Base-by-base conservation (phyloP, 129 eudicot species). In the Centella asiatica region DNA sequence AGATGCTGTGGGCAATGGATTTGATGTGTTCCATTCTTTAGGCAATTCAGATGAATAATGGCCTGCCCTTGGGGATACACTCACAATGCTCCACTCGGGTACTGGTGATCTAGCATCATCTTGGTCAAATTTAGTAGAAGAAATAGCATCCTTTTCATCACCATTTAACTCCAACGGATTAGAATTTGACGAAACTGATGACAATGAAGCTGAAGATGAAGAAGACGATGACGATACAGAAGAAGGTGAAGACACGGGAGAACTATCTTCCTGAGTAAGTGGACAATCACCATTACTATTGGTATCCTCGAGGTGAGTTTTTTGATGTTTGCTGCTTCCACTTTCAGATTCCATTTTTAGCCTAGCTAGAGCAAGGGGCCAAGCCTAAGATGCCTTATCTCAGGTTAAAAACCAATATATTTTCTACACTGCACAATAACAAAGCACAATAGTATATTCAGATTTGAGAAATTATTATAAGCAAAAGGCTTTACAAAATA, bases 151-250 rank as follows among this genome's bases (percentile, higher is more conserved):
- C 47, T 65, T 66, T 65, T 72, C 69, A 18, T 46, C 44, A 5
- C 1, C 33, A 60, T 81, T 74, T 44, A 61, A 63, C 25, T 70
- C 85, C 61, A 72, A 49, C 20, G 44, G 62, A 65, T 57, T 34
- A 15, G 68, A 67, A 31, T 52, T 44, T 5, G 69, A 44, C 24
- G 73, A 37, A 18, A 65, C 26, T 17, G 83, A 44, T 28, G 73
- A 37, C 22, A 65, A 33, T 17, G 83, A 72, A 1, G 62, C 57
- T 11, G 67, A 48, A 15, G 75, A 31, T n/a, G 75, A 26, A 31
- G 77, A 69, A 27, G 78, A 55, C 10, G 83, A 79, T 26, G 80
- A 71, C 14, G 80, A 77, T 9, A 73, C 53, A 37, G 79, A 66
- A 36, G 77, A 59, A 25, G 13, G 27, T n/a, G n/a, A n/a, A n/a